Evolutionary conservation across 1,284 basidiomycete species (phyloP).

Genomic region (Moesziomyces globuligerus): DNA sequence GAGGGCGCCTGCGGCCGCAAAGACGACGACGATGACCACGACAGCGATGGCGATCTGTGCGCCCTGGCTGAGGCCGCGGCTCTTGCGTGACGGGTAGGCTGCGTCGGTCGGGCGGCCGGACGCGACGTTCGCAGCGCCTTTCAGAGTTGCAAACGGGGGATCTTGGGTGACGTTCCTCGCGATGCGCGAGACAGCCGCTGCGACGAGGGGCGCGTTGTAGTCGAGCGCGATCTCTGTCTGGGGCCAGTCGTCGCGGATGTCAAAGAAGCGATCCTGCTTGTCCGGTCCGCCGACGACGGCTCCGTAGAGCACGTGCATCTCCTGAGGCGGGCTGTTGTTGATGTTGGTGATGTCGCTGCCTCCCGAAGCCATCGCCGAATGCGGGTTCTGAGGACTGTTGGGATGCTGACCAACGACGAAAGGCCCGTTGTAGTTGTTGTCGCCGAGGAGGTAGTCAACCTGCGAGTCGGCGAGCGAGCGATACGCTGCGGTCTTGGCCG

Average conservation of each 20-base stretch:
- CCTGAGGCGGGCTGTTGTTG: conserved; percentile 76
- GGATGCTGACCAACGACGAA: conserved; percentile 86
- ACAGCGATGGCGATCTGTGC: conserved; percentile 73
- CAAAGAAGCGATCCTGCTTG: conserved; percentile 79
- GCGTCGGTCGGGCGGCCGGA: conserved; percentile 30
- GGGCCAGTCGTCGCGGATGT: conserved; percentile 83
- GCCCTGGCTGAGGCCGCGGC: conserved; percentile 70
- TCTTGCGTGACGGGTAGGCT: conserved; percentile 19
- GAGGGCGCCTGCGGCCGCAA: conserved; percentile 72
- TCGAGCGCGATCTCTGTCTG: conserved; percentile 76
- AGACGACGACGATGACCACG: conserved; percentile 74
- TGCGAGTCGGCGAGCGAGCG: conserved; percentile 79
- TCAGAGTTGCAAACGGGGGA: conserved; percentile 76
- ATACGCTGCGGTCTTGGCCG: conserved; percentile 74
- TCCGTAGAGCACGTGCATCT: conserved; percentile 83
- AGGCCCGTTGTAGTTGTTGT: conserved; percentile 84
- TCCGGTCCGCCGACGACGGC: conserved; percentile 88
- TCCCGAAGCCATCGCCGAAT: conserved; percentile 85
- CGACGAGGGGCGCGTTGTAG: conserved; percentile 85
- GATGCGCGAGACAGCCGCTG: conserved; percentile 79
- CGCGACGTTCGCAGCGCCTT: conserved; percentile 31
- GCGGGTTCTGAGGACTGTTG: conserved; percentile 87
- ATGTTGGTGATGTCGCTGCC: conserved; percentile 76
- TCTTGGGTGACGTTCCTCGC: conserved; percentile 75
- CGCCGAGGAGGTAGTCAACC: conserved; percentile 82